Conservation (phyloP, 169 alveolate genomes). For the Plasmodium vinckei region DNA sequence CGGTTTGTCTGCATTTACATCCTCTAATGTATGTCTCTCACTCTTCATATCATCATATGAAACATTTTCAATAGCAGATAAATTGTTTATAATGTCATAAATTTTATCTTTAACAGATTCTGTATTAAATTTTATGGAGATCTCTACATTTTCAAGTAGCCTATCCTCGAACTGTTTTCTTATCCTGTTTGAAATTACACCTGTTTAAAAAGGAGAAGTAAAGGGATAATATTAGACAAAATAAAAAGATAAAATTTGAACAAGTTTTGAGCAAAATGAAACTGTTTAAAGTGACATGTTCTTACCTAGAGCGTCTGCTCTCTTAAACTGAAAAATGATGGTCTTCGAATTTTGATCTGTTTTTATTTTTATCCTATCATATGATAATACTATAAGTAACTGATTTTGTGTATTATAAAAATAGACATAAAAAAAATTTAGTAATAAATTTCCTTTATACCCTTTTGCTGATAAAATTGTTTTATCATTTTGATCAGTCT, state of each 20-base stretch:
- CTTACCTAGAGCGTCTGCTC: constrained; percentile 44
- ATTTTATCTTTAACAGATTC: constrained; percentile 19
- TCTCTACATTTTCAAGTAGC: constrained; percentile 31
- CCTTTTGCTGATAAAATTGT: constrained; percentile 38
- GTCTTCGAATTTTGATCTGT: constrained; percentile 9
- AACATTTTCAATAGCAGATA: constrained; percentile 4
- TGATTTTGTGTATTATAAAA: constrained; percentile 55
- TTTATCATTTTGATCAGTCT: neutral
- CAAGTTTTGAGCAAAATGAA: neutral
- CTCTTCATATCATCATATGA: neutral
- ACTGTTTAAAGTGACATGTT: neutral
- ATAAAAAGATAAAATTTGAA: neutral
- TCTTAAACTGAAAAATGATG: constrained; percentile 16
- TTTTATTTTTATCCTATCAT: constrained; percentile 29
- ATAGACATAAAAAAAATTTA: constrained; percentile 54
- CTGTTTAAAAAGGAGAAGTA: constrained; percentile 18
- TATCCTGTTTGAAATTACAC: constrained; percentile 55
- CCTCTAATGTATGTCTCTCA: neutral
- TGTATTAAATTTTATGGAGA: constrained; percentile 26
- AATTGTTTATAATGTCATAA: constrained; percentile 7
- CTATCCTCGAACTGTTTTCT: constrained; percentile 36
- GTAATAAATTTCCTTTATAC: constrained; percentile 34
- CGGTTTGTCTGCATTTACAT: neutral
- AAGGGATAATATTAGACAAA: constrained; percentile 8
- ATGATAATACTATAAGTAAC: constrained; percentile 46